Evolutionary conservation across 2,329 filamentous ascomycete species (phyloP).

Genomic region (Xylaria sp.): DNA sequence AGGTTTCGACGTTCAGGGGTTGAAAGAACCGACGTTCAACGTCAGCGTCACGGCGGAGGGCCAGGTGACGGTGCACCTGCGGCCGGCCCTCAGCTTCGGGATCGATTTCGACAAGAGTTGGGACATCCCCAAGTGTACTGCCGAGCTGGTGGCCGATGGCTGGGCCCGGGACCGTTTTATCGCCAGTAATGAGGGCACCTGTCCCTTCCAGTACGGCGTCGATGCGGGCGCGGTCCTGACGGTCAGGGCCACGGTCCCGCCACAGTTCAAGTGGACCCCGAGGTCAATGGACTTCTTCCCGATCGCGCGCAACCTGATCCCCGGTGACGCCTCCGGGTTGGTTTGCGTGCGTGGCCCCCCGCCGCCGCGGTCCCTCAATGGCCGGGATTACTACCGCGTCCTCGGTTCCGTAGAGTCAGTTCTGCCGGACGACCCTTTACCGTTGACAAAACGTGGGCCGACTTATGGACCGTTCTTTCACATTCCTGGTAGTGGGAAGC

Average conservation of each 20-base stretch:
- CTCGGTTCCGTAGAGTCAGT: too few relatives aligned
- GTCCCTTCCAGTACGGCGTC: conserved; percentile 3
- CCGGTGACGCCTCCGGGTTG: too few relatives aligned
- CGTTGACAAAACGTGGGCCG: neutral
- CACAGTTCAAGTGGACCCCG: neutral
- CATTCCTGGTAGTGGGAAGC: neutral
- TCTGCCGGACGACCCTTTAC: too few relatives aligned
- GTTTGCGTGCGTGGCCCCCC: too few relatives aligned
- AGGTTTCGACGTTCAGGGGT: neutral
- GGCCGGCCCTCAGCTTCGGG: conserved; percentile 1
- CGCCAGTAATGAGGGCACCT: neutral
- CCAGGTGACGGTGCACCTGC: neutral
- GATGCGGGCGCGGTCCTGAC: neutral
- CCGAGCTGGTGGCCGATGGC: neutral
- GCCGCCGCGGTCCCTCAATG: neutral
- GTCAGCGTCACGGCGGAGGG: neutral
- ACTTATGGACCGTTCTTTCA: neutral
- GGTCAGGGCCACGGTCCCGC: neutral
- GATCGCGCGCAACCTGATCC: too few relatives aligned
- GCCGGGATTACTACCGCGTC: neutral
- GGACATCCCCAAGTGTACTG: neutral
- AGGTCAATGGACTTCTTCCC: too few relatives aligned
- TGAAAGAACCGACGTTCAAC: neutral
- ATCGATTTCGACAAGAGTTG: conserved; percentile 4
- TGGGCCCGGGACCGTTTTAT: neutral